Percentiles rank a stretch among this genome's conserved stretches.
Conservation (phyloP, 257 asterid species). For the Lavandula angustifolia region DNA sequence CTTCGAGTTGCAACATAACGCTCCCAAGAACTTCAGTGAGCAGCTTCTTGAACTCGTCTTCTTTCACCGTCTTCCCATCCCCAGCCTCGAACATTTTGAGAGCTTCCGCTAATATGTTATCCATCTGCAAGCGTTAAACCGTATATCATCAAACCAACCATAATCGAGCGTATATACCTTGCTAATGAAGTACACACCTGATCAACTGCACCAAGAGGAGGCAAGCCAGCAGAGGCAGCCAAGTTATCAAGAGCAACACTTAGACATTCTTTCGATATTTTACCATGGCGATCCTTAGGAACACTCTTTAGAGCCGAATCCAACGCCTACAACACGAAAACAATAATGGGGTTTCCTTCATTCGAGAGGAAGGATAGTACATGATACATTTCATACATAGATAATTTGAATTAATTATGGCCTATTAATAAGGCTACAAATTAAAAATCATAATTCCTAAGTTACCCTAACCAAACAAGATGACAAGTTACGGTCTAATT, state of each 20-base stretch:
- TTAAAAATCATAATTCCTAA: too few relatives aligned
- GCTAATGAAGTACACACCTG: constrained; percentile 56
- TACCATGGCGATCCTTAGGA: constrained; percentile 70
- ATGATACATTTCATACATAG: too few relatives aligned
- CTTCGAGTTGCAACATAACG: constrained; percentile 80
- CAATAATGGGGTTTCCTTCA: too few relatives aligned
- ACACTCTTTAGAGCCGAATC: constrained; percentile 52
- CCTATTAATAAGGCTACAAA: too few relatives aligned
- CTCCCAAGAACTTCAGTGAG: constrained; percentile 68
- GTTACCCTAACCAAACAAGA: too few relatives aligned
- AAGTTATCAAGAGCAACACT: constrained; percentile 67
- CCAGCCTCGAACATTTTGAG: constrained; percentile 58
- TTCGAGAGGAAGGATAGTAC: too few relatives aligned
- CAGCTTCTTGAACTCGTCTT: constrained; percentile 86
- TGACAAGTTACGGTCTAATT: too few relatives aligned
- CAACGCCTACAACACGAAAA: constrained; percentile 62
- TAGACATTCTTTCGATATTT: constrained; percentile 62
- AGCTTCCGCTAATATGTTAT: constrained; percentile 54
- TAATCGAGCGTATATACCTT: neutral
- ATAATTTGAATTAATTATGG: too few relatives aligned
- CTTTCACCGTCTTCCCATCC: constrained; percentile 68
- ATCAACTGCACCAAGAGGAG: constrained; percentile 79
- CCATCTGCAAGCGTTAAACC: constrained; percentile 52
- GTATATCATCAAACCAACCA: neutral
- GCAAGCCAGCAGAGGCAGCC: constrained; percentile 81